Conservation (phyloP, 1,139 yeast species). For the Diutina sp. region DNA sequence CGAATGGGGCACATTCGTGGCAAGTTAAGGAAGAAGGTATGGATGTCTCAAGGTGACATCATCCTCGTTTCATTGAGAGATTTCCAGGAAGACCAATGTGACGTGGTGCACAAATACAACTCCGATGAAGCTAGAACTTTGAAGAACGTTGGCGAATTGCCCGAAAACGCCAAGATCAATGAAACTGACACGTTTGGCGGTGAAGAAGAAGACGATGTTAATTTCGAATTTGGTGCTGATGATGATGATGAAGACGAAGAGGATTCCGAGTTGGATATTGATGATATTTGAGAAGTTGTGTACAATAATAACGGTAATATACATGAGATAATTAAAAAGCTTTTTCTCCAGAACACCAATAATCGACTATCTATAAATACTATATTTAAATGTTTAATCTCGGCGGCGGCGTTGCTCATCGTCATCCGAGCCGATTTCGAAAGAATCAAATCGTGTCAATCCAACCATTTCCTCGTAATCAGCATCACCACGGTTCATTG, state of each 20-base stretch:
- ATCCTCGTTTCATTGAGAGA: slow-evolving; percentile 93
- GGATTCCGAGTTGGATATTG: slow-evolving; percentile 61
- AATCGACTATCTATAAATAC: slow-evolving; percentile 1
- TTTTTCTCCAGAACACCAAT: slow-evolving; percentile 4
- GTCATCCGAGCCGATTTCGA: slow-evolving; percentile 39
- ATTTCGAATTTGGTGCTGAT: slow-evolving; percentile 96
- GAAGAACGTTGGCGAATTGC: slow-evolving; percentile 93
- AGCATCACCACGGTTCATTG: slow-evolving; percentile 41
- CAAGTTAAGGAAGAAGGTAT: slow-evolving; percentile 96
- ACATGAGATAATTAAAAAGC: background rate
- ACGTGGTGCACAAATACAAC: slow-evolving; percentile 91
- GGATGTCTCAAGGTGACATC: slow-evolving; percentile 99
- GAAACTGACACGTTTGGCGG: slow-evolving; percentile 96
- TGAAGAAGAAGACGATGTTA: slow-evolving; percentile 94
- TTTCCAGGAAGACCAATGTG: slow-evolving; percentile 97
- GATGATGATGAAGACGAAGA: slow-evolving; percentile 70
- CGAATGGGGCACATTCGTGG: slow-evolving; percentile 99
- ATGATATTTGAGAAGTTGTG: slow-evolving; percentile 35
- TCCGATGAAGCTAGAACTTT: slow-evolving; percentile 97
- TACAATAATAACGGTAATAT: background rate
- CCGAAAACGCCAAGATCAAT: slow-evolving; percentile 91
- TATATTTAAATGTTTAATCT: slow-evolving; percentile 2
- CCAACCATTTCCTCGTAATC: slow-evolving; percentile 43
- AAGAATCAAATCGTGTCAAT: slow-evolving; percentile 49
- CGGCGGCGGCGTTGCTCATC: slow-evolving; percentile 11